Conservation (phyloP, 148 eudicot genomes). For the Vaccinium darrowii region DNA sequence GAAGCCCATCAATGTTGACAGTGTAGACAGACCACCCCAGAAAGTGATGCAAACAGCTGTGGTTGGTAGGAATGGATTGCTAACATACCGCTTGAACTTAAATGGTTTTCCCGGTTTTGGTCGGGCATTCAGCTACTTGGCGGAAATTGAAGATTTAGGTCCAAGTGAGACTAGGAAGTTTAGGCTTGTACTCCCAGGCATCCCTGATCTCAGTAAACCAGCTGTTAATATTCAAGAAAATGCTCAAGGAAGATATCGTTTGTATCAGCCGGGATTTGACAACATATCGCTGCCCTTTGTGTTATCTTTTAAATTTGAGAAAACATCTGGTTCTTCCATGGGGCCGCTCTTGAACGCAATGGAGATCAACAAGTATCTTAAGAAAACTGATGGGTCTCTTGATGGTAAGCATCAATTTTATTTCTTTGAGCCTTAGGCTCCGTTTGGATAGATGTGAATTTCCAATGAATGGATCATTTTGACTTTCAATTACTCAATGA, state of each 20-base stretch:
- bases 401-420: constrained; percentile 58
- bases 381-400: constrained; percentile 62
- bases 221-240: constrained; percentile 85
- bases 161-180: constrained; percentile 63
- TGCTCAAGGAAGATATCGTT: constrained; percentile 76
- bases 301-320: constrained; percentile 68
- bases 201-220: constrained; percentile 65
- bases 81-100: constrained; percentile 83
- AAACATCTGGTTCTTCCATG: constrained; percentile 75
- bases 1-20: constrained; percentile 56
- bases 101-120: constrained; percentile 95
- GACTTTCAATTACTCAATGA: too few species aligned
- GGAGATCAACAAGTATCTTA: constrained; percentile 83
- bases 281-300: constrained; percentile 87
- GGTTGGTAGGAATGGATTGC: constrained; percentile 78
- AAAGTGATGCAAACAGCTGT: constrained; percentile 99
- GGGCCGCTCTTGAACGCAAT: constrained; percentile 95
- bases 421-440: background rate
- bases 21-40: constrained; percentile 72
- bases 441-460: too few species aligned
- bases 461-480: too few species aligned
- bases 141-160: constrained; percentile 80
- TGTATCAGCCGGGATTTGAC: constrained; percentile 85
- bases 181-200: constrained; percentile 69
- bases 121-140: constrained; percentile 91